Percentiles rank a stretch among this genome's conserved stretches.
These are phyloP conservation scores for Cercospora berteroae DNA, from an alignment of 2,329 filamentous ascomycete species.

Conservation along the genomic window DNA sequence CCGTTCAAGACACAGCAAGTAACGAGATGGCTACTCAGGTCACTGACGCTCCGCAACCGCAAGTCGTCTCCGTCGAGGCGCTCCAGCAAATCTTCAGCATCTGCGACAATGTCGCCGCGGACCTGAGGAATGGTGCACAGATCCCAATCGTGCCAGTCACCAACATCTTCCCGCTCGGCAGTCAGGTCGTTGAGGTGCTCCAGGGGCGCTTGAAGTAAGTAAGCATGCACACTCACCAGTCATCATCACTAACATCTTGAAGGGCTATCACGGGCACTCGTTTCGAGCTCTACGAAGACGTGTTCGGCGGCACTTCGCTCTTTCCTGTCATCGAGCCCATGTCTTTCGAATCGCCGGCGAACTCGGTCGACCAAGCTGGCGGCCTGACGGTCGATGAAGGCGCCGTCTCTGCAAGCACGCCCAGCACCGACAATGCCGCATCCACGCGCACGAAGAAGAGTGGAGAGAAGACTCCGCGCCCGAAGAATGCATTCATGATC, in stretches of 20 bases:
- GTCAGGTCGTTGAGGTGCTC: conserved; percentile 9
- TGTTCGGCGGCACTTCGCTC: conserved; percentile 7
- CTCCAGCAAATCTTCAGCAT: no score
- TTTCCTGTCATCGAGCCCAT: conserved; percentile 7
- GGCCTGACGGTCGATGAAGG: conserved; percentile 11
- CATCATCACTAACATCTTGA: background rate
- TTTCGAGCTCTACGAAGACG: conserved; percentile 8
- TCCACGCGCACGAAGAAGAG: conserved; percentile 16
- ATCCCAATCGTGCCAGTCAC: conserved; percentile 11
- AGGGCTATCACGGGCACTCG: background rate
- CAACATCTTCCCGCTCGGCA: conserved; percentile 12
- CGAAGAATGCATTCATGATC: conserved; percentile 24
- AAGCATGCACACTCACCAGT: background rate
- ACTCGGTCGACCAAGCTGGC: conserved; percentile 7
- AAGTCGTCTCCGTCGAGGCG: no score
- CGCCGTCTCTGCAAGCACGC: conserved; percentile 19
- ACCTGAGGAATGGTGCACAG: conserved; percentile 3
- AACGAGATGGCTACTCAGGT: no score
- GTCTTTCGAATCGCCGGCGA: conserved; percentile 11
- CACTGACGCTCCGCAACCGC: no score
- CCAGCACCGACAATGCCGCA: conserved; percentile 17
- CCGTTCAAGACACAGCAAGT: no score
- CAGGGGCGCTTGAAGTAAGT: background rate
- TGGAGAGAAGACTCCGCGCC: conserved; percentile 10
- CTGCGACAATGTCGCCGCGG: background rate